phyloP scores from a whole-genome alignment of 2,329 filamentous ascomycete genomes.

The Calonectria crousiana region DNA sequence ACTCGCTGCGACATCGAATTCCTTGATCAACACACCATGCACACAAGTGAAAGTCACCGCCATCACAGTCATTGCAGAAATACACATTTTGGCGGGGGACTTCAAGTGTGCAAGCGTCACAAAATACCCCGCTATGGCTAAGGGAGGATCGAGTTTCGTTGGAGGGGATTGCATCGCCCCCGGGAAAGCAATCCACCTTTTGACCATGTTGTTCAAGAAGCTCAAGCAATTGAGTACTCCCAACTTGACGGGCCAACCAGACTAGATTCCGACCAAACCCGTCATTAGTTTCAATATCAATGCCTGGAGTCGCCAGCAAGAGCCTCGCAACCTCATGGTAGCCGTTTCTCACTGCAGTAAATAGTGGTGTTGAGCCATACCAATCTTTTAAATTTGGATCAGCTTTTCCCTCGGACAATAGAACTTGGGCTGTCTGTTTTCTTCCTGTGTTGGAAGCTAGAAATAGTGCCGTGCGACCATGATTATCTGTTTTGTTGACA shows the following conservation, averaged over 20 bases:
- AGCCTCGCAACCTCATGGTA: neutral
- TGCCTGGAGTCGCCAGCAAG: neutral
- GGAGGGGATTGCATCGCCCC: too few species aligned
- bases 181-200: neutral
- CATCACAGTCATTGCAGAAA: neutral
- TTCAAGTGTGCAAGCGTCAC: neutral
- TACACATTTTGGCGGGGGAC: neutral
- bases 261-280: neutral
- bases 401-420: neutral
- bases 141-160: neutral
- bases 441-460: neutral
- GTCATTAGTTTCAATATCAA: neutral
- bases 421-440: neutral
- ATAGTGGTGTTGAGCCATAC: neutral
- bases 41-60: neutral
- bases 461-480: neutral
- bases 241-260: neutral
- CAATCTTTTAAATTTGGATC: neutral
- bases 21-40: neutral
- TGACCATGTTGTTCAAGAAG: neutral
- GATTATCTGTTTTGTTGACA: neutral
- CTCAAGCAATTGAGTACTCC: neutral
- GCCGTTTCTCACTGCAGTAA: neutral
- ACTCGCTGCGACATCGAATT: neutral
- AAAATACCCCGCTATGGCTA: fast-evolving